phyloP scores from a whole-genome alignment of 805 yeast genomes.

The Myxozyma melibiosi region DNA sequence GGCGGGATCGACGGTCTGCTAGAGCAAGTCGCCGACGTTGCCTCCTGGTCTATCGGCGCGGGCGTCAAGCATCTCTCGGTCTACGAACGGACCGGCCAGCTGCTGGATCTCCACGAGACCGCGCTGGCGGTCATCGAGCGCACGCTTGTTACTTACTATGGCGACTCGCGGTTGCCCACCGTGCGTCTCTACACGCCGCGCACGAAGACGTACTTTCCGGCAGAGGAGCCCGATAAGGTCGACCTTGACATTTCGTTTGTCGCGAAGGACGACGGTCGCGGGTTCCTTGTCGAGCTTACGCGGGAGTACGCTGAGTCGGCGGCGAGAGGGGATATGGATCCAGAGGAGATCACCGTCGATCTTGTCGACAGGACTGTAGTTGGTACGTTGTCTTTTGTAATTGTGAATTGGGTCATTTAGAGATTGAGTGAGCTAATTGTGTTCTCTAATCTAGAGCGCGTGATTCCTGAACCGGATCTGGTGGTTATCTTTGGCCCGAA shows the following conservation, averaged over 20 bases:
- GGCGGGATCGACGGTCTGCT: conserved; percentile 86
- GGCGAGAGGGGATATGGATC: conserved; percentile 55
- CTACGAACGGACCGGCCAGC: conserved; percentile 55
- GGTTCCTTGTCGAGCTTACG: conserved; percentile 85
- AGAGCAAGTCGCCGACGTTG: conserved; percentile 72
- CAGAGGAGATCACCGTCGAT: conserved; percentile 70
- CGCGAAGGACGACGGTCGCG: conserved; percentile 81
- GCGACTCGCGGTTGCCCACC: conserved; percentile 11
- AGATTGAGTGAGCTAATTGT: too few species aligned
- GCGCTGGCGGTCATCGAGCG: conserved; percentile 16
- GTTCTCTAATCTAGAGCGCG: conserved; percentile 51
- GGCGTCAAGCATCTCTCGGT: conserved; percentile 73
- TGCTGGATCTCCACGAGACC: conserved; percentile 17
- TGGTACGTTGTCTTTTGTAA: conserved; percentile 44
- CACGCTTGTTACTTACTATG: conserved; percentile 26
- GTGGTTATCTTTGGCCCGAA: conserved; percentile 82
- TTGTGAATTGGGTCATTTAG: not conserved
- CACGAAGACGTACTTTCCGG: conserved; percentile 14
- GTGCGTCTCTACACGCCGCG: conserved; percentile 22
- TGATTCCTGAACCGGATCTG: conserved; percentile 92
- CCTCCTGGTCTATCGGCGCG: conserved; percentile 88
- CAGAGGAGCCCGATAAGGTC: conserved; percentile 15
- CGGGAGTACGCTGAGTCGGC: conserved; percentile 81
- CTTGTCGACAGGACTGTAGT: conserved; percentile 56
- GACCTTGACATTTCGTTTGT: conserved; percentile 68